Conservation (phyloP, 441 rosid species). For the Mallotus japonicus region DNA sequence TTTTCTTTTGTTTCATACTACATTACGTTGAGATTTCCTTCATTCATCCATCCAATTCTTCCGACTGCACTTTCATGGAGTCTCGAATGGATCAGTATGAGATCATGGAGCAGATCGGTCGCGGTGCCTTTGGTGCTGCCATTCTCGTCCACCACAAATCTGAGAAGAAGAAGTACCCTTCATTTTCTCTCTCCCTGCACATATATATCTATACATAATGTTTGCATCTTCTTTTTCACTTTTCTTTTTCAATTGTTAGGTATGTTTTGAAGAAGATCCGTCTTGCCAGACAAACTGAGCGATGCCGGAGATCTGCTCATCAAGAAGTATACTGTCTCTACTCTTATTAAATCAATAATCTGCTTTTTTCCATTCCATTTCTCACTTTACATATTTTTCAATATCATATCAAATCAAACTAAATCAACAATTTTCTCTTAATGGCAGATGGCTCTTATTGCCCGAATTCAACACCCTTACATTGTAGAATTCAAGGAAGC, state of each 20-base stretch:
- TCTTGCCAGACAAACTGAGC: conserved; percentile 87
- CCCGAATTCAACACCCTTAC: conserved; percentile 83
- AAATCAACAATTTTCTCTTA: neutral
- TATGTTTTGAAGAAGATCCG: conserved; percentile 97
- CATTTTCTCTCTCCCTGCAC: neutral
- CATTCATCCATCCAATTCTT: no score
- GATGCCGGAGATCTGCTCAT: conserved; percentile 95
- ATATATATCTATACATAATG: no score
- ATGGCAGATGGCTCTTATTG: conserved; percentile 81
- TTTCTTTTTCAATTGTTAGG: conserved; percentile 33
- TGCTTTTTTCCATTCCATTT: neutral
- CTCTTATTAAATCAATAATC: neutral
- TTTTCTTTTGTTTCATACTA: no score
- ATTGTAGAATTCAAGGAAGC: conserved; percentile 96
- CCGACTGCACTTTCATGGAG: conserved; percentile 40
- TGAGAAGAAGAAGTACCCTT: conserved; percentile 77
- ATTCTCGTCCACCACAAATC: conserved; percentile 85
- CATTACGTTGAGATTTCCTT: no score
- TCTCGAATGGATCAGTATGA: conserved; percentile 97
- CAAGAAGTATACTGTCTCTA: conserved; percentile 56
- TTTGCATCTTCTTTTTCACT: neutral
- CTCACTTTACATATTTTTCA: neutral
- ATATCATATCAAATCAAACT: neutral
- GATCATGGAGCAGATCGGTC: conserved; percentile 99
- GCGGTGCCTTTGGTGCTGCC: conserved; percentile 97